Evolutionary conservation across 345 rosid species (phyloP), one percentile per base, ranked within the genome.

Genomic region (Salix koriyanagi): DNA sequence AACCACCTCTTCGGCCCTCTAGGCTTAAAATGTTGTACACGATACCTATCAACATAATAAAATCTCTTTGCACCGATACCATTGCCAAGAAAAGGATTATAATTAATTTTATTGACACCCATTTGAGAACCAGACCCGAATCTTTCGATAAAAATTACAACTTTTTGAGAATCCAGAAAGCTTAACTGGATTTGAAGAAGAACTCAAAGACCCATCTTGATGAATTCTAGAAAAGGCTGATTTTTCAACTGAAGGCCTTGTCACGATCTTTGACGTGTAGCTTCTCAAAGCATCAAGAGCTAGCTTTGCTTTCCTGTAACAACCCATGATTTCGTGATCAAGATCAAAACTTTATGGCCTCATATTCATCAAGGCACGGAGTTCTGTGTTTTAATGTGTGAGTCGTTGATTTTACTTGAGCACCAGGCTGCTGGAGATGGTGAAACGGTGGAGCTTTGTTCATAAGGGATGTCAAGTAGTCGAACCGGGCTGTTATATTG

Each of bases 1-100:
- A 88, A 76, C 98, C 97, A 96, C 61, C 85, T 66, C 65, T 65
- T 67, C 0, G 88, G 95, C 64, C 97, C 97, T 32, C 97, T 88
- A 1, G 90, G 95, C 84, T 79, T 85, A 75, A 96, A 96, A 72
- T 90, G 98, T 6, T 84, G 86, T 44, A 90, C 90, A 4, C 78
- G 85, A 71, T 83, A 36, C 12, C 94, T 86, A 72, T 92, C 99
- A 12, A 91, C 95, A 69, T 91, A 90, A 84, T 93, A 93, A 76
- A 69, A 86, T 67, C 97, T 84, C 87, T 79, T 92, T 11, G 85
- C 66, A 18, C 72, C 76, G 25, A 54, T 70, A 18, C 56, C 76
- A 23, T 56, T 70, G 15, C 60, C 80, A 50, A 68, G 39, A 71
- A 67, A 84, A 5, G 81, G 87, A 72, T 75, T 85, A 32, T 54